These are phyloP conservation scores for Musa itinerans DNA, from an alignment of 176 grass and related monocot species.

Conservation along the genomic window DNA sequence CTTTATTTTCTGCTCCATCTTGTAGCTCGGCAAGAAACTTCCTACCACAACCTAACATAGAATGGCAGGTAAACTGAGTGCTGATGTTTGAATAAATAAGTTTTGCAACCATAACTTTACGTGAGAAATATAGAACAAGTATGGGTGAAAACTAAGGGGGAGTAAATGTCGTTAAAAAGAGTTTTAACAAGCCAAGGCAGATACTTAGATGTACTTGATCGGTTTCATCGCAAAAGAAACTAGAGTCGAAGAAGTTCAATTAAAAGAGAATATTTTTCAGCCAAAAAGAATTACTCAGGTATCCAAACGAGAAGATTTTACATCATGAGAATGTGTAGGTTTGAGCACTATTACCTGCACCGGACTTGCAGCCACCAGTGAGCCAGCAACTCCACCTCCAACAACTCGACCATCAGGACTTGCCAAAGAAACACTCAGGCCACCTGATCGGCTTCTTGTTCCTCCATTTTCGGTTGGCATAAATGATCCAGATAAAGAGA, in stretches of 20 bases:
- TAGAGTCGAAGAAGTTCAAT: no score
- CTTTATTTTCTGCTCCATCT: slow-evolving; percentile 68
- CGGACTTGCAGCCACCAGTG: slow-evolving; percentile 72
- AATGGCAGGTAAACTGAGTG: not conserved
- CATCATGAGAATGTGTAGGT: no score
- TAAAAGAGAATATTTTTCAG: not conserved
- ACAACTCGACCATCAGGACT: slow-evolving; percentile 79
- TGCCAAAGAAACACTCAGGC: slow-evolving; percentile 83
- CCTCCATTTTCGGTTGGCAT: slow-evolving; percentile 65
- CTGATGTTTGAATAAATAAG: no score
- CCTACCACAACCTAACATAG: slow-evolving; percentile 73
- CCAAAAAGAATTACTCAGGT: not conserved
- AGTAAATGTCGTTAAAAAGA: no score
- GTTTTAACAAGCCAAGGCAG: no score
- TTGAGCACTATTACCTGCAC: slow-evolving; percentile 51
- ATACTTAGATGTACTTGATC: no score
- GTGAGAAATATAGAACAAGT: not conserved
- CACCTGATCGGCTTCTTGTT: slow-evolving; percentile 65
- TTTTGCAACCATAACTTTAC: not conserved
- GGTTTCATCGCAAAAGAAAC: no score
- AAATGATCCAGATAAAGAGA: slow-evolving; percentile 81
- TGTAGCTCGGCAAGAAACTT: slow-evolving; percentile 80
- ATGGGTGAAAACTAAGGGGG: no score
- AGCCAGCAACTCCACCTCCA: slow-evolving; percentile 71
- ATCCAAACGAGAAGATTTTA: not conserved